Base-by-base conservation (phyloP, 371 early-diverging fungal genomes). In the Mucor saturninus region DNA sequence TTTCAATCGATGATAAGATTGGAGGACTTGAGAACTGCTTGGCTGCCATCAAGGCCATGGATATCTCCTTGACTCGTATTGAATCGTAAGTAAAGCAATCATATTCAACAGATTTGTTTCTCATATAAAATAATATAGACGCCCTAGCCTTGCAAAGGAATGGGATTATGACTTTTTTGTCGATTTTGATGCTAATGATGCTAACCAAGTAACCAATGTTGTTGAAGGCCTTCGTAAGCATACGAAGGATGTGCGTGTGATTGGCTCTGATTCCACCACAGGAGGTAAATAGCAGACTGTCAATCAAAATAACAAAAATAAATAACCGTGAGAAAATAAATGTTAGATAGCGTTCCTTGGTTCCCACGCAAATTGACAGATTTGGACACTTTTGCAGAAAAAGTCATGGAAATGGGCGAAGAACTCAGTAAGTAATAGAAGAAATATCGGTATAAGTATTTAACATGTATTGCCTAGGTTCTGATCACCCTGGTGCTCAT, bases 291-390 rank as follows among this genome's bases (percentile, higher is more conserved):
- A 21, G 13, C 51, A 43, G 28, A 5, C 26, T 46, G 21, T 46
- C 26, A 46, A 21, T 8, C 26, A 26, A 43, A 10, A 43, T n/a
- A 43, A 15, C 5, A n/a, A 35, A 7, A 21, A 46, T 21, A 43
- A 43, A 43, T 43, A 43, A 46, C 46, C 58, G 49, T 58, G 58
- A 31, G 58, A 58, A 38, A 28, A 29, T 15, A 46, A 37, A 48
- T 56, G 45, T n/a, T 46, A 82, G 83, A 75, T 45, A 79, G 76
- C 56, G 76, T 78, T 9, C 95, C 95, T 29, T 97, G 97, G 97
- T 98, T 97, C 82, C 98, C 98, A 45, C 90, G 97, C 68, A 95
- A 93, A 72, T 85, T 93, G 78, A 69, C 89, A 37, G 98, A 98
- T 74, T 82, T 98, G 64, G 98, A 98, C 71, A 83, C 90, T 5